Percentiles rank a stretch among this genome's conserved stretches.
phyloP scores from a whole-genome alignment of 2,329 filamentous ascomycete species.

The Clathrospora elynae region DNA sequence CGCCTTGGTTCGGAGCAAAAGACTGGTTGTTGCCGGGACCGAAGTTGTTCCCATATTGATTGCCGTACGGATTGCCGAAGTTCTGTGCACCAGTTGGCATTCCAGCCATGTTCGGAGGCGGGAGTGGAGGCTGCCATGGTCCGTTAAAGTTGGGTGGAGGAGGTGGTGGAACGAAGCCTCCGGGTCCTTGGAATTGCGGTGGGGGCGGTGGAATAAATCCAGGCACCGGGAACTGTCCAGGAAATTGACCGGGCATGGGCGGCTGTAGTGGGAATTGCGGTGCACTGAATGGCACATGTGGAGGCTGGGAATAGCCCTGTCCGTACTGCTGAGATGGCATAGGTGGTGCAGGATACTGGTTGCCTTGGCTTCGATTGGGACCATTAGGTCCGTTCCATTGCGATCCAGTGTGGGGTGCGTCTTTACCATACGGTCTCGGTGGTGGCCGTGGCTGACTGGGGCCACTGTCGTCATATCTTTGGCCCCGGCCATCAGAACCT shows the following conservation, averaged over 20 bases:
- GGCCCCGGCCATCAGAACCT: conserved; percentile 13
- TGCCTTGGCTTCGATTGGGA: conserved; percentile 10
- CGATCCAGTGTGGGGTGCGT: conserved; percentile 13
- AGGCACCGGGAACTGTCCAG: conserved; percentile 25
- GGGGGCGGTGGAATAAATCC: conserved; percentile 28
- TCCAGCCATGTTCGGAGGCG: conserved; percentile 24
- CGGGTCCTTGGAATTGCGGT: conserved; percentile 23
- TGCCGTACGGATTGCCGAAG: conserved; percentile 9
- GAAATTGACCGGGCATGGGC: conserved; percentile 22
- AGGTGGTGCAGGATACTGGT: conserved; percentile 14
- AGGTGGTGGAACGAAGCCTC: conserved; percentile 29
- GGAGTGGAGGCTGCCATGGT: conserved; percentile 26
- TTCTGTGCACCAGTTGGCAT: conserved; percentile 18
- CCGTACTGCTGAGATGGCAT: conserved; percentile 9
- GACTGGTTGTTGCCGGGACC: conserved; percentile 14
- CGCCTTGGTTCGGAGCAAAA: conserved; percentile 17
- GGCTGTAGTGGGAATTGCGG: conserved; percentile 28
- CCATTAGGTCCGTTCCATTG: conserved; percentile 17
- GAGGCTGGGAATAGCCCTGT: conserved; percentile 15
- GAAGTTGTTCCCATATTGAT: conserved; percentile 15
- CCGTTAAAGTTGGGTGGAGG: conserved; percentile 33
- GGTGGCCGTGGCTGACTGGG: conserved; percentile 16
- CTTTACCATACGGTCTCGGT: conserved; percentile 11
- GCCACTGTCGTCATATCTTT: conserved; percentile 14
- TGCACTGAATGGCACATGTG: conserved; percentile 22